A percentile compares a stretch with the other conserved stretches of the same genome.
phyloP scores from a whole-genome alignment of 2,329 filamentous ascomycete genomes.

The Aspergillus neoniger region DNA sequence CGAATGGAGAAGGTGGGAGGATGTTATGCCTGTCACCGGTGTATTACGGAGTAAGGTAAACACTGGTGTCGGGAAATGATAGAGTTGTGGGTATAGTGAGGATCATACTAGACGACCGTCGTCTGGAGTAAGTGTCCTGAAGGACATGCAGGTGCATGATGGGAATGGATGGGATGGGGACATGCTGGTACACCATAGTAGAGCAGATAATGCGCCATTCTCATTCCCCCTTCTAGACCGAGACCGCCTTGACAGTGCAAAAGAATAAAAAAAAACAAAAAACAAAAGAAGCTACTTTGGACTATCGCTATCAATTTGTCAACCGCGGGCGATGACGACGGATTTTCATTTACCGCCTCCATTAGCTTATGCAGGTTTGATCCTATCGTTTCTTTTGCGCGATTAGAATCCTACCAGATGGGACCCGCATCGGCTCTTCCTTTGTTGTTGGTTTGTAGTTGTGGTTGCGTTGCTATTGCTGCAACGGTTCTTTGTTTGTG shows the following conservation, averaged over 20 bases:
- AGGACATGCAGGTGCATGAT: too few relatives aligned
- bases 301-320: neutral
- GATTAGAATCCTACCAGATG: neutral
- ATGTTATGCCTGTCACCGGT: neutral
- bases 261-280: too few relatives aligned
- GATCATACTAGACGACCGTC: neutral
- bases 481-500: neutral
- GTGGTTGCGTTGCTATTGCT: neutral
- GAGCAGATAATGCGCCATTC: neutral
- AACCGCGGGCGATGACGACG: neutral
- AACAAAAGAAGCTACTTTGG: neutral
- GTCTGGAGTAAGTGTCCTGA: neutral
- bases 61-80: too few relatives aligned
- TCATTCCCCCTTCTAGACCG: neutral
- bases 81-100: neutral
- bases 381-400: neutral
- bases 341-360: constrained; percentile 1
- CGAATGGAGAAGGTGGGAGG: too few relatives aligned
- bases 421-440: neutral
- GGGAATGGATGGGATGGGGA: too few relatives aligned
- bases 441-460: neutral
- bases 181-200: neutral
- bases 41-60: constrained; percentile 6
- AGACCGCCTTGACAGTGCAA: neutral
- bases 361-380: neutral